Base-by-base conservation (phyloP, 441 rosid species). In the Breynia disticha region DNA sequence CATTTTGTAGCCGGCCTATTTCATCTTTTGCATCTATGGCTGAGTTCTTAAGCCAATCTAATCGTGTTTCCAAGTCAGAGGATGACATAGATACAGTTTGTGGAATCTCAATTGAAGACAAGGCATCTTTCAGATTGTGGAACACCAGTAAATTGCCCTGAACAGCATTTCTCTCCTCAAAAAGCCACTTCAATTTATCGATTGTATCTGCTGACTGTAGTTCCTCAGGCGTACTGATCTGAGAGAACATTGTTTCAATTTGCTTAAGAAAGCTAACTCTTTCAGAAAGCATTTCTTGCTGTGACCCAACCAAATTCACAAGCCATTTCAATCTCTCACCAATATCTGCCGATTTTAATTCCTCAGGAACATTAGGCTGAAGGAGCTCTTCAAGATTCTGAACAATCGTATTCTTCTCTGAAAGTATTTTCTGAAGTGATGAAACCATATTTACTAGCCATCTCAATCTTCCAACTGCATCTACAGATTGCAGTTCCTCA, bases 41-140 rank as follows among this genome's bases (percentile, higher is more conserved):
- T 4, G 90, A 82, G 42, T 83, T 87, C 69, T 63, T 78, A 54
- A 91, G 80, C 95, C 96, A 80, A 65, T 60, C 53, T 62, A 83
- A 61, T 56, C 79, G 71, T 70, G 81, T 63, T 74, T 79, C 84
- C 75, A 80, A 56, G 69, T 85, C 81, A 61, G 79, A 62, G 49
- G 70, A 54, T 20, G 81, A 72, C 46, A 64, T 59, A 55, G 81
- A 72, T 43, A 64, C 60, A 55, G 76, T 77, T 65, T 82, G 84
- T 1, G 88, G 95, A 45, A 83, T 20, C 72, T 87, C 86, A 55
- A 85, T 60, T 19, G 69, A 67, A 68, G 76, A 69, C 57, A 82
- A 59, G 42, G 70, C 65, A 60, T 83, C 84, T 74, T 78, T 79
- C 73, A 83, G 65, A 64, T 69, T 83, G 56, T 61, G 65, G 67